These are phyloP conservation scores for Pholiota molesta DNA, from an alignment of 768 basidiomycete species.

Conservation along the genomic window DNA sequence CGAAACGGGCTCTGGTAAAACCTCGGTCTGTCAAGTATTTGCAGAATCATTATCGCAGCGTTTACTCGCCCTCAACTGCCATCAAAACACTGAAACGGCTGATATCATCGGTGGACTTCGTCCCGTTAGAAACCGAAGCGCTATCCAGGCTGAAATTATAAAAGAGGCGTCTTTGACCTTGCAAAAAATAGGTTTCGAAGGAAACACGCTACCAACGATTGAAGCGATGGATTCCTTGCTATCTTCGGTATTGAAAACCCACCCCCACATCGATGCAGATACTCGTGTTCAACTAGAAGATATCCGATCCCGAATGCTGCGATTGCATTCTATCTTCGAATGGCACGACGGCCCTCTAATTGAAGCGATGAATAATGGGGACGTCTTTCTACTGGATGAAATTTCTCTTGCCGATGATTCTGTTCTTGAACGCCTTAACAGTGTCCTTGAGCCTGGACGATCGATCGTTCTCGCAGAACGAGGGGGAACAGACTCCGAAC, in stretches of 20 bases:
- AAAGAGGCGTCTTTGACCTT: slow-evolving; percentile 47
- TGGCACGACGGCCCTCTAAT: slow-evolving; percentile 98
- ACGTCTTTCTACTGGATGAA: slow-evolving; percentile 91
- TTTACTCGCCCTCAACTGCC: slow-evolving; percentile 86
- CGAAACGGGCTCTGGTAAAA: slow-evolving; percentile 97
- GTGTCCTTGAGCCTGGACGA: slow-evolving; percentile 90
- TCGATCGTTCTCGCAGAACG: slow-evolving; percentile 92
- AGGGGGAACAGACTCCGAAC: slow-evolving; percentile 73
- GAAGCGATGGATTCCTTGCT: slow-evolving; percentile 32
- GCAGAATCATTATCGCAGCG: slow-evolving; percentile 64
- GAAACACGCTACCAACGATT: slow-evolving; percentile 20
- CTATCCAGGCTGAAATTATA: slow-evolving; percentile 52
- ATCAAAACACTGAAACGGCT: slow-evolving; percentile 98
- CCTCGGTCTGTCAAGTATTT: slow-evolving; percentile 91
- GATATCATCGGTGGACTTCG: slow-evolving; percentile 94
- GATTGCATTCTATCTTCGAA: slow-evolving; percentile 82
- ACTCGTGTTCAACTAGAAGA: slow-evolving; percentile 37
- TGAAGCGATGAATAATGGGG: slow-evolving; percentile 84
- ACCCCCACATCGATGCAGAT: slow-evolving; percentile 29
- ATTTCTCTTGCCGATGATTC: slow-evolving; percentile 98
- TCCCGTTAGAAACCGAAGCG: slow-evolving; percentile 77
- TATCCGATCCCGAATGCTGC: slow-evolving; percentile 47
- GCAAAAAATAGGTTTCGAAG: slow-evolving; percentile 39
- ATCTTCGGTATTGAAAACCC: slow-evolving; percentile 28
- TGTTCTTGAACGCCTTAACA: slow-evolving; percentile 95